phyloP scores from a whole-genome alignment of 1,139 yeast genomes.

The Nakaseomyces nivariensis region DNA sequence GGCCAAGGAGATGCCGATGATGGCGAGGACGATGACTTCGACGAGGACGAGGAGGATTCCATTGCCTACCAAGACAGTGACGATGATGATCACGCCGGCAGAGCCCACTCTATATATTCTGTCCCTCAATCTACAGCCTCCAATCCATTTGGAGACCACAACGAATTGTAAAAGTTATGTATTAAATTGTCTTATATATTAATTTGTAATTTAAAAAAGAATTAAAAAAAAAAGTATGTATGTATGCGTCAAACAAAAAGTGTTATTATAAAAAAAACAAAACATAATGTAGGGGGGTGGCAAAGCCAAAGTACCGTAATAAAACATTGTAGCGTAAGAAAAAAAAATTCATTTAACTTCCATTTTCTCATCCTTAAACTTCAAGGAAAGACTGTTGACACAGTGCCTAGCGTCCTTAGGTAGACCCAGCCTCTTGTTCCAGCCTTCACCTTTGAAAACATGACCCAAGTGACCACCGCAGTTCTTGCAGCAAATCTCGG shows the following conservation, averaged over 20 bases:
- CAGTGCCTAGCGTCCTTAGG: constrained; percentile 95
- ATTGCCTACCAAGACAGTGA: constrained; percentile 4
- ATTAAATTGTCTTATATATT: background rate
- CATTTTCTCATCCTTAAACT: constrained; percentile 35
- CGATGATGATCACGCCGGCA: constrained; percentile 4
- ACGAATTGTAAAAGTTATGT: constrained; percentile 10
- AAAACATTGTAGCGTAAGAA: no score
- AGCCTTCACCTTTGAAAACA: constrained; percentile 92
- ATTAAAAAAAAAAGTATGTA: no score
- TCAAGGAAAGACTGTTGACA: constrained; percentile 76
- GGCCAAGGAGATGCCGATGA: constrained; percentile 31
- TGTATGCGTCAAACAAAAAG: no score
- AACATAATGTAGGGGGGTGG: no score
- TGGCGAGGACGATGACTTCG: constrained; percentile 11
- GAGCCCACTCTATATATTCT: constrained; percentile 6
- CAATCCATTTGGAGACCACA: constrained; percentile 24
- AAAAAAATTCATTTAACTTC: background rate
- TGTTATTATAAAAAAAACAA: no score
- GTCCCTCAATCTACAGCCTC: constrained; percentile 9
- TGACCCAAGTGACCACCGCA: constrained; percentile 96
- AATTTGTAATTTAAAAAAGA: no score
- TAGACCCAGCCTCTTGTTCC: constrained; percentile 35
- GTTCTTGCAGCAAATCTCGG: constrained; percentile 77
- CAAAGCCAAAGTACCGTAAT: no score
- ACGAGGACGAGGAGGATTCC: constrained; percentile 7